These are phyloP conservation scores for Tetrastigma voinierianum DNA, from an alignment of 164 flowering plant genomes.

Conservation along the genomic window DNA sequence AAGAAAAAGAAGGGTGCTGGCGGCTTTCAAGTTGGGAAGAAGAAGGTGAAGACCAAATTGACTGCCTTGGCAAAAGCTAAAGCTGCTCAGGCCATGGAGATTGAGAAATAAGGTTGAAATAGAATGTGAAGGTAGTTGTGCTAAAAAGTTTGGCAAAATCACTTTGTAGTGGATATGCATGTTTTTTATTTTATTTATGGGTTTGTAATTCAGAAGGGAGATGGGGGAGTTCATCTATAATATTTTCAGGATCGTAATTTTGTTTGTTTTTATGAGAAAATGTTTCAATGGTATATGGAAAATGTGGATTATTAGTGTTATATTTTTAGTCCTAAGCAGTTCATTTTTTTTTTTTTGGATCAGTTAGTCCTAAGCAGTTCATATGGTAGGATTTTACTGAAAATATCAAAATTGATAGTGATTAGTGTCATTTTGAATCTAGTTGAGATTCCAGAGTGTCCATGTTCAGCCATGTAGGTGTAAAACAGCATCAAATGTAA, in stretches of 20 bases:
- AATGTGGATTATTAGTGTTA: not conserved
- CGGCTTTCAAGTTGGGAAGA: slow-evolving; percentile 89
- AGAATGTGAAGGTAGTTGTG: not conserved
- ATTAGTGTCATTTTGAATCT: too few relatives aligned
- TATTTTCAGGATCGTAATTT: not conserved
- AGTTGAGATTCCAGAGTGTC: too few relatives aligned
- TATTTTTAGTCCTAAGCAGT: too few relatives aligned
- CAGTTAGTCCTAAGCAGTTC: not conserved
- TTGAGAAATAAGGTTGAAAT: slow-evolving; percentile 56
- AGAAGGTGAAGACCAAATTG: slow-evolving; percentile 80
- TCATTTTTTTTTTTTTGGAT: too few relatives aligned
- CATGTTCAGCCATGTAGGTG: too few relatives aligned
- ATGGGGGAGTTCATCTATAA: not conserved
- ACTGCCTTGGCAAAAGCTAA: slow-evolving; percentile 79
- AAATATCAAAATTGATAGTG: too few relatives aligned
- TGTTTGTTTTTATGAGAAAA: not conserved
- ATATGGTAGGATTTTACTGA: too few relatives aligned
- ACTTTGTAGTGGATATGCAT: not conserved
- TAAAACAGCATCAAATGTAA: too few relatives aligned
- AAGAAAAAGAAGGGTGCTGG: slow-evolving; percentile 61
- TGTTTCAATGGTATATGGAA: not conserved
- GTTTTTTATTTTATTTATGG: not conserved
- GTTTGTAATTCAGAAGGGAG: not conserved
- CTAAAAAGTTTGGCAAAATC: not conserved
- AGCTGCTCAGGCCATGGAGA: slow-evolving; percentile 93